Base-by-base conservation (phyloP, 805 yeast species). In the Saturnispora halmiae region DNA sequence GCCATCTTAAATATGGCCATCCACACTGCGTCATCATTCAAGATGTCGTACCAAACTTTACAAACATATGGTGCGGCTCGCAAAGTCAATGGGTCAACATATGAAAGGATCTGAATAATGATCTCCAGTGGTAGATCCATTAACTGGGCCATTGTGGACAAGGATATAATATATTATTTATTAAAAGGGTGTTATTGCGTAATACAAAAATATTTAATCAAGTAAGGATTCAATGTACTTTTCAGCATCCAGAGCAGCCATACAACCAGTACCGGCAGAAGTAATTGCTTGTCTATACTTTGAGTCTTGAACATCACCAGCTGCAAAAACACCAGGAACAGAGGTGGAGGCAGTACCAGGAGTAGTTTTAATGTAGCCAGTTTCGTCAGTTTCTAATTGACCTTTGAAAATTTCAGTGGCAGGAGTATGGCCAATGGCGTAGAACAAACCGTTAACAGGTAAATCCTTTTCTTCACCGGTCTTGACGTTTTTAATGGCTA, bases 241-340 rank as follows among this genome's bases (percentile, higher is more conserved):
- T 69, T 88, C 96, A 58, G 90, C 85, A 56, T 92, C 97, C 47
- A 92, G 74, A 46, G 95, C 98, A 55, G 98, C 98, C 96, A 88
- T 90, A 73, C 98, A 92, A 49, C 98, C 98, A 48, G 95, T 75
- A 59, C 98, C 98, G n/a, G 98, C 98, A 62, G 96, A 87, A 31
- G 98, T 92, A 59, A 92, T 86, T 44, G 98, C 98, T 71, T 92
- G 98, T 78, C 98, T 85, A 67, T 90, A 92, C 61, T 75, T 77
- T 64, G 85, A 81, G 67, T 92, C 98, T 67, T 92, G 98, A 43
- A 92, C 98, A 60, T 92, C 98, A 67, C 98, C 98, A 45, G 98
- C 98, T 46, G 98, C 98, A 53, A 82, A 92, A 47, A 92, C 84
- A 61, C 96, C 97, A 56, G 74, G 75, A 45, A 90, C 75, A 11